phyloP scores from a whole-genome alignment of 176 grass and related monocot species.

The Rhynchospora breviuscula region DNA sequence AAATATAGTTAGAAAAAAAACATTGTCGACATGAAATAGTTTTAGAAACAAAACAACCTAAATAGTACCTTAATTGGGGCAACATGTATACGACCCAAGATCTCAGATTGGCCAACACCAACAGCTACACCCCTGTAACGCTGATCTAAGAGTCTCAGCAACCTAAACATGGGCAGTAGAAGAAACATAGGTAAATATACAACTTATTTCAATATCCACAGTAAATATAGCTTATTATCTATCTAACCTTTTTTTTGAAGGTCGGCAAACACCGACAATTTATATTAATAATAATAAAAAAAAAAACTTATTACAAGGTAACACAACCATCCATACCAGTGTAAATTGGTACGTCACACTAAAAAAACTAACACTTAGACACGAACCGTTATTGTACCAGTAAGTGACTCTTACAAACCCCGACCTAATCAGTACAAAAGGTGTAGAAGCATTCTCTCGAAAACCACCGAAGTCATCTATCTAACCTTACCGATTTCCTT shows the following conservation, averaged over 20 bases:
- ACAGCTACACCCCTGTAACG: conserved; percentile 78
- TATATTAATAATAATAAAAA: no score
- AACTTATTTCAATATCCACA: neutral
- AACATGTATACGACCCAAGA: conserved; percentile 95
- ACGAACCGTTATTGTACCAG: no score
- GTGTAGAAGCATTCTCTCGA: no score
- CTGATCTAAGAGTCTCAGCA: conserved; percentile 90
- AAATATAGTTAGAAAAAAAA: conserved; percentile 11
- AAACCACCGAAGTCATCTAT: no score
- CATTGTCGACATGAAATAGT: neutral
- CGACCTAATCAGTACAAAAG: no score
- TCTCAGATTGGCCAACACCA: conserved; percentile 95
- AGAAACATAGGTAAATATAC: neutral
- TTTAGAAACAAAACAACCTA: conserved; percentile 13
- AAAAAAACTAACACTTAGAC: no score
- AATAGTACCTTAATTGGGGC: conserved; percentile 79
- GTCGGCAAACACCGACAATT: no score
- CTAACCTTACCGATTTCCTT: neutral
- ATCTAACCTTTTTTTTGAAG: no score
- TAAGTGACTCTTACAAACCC: no score
- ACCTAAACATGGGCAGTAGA: conserved; percentile 36
- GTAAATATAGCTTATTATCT: neutral
- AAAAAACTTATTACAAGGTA: no score
- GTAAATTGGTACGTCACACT: no score
- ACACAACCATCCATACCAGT: no score